Base-by-base conservation (phyloP, 169 alveolate genomes). In the Cryptosporidium tyzzeri region DNA sequence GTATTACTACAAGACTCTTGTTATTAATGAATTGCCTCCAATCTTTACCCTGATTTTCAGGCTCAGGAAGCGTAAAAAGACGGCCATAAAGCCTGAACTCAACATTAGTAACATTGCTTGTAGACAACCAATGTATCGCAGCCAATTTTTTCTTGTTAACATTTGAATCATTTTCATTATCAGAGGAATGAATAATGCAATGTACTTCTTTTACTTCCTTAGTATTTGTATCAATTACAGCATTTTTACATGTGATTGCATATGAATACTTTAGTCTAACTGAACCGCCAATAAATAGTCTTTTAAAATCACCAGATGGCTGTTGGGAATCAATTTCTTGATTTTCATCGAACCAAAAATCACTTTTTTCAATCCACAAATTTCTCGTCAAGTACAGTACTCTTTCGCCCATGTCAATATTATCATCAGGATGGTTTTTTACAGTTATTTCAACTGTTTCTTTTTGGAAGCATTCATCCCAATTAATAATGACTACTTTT, bases 51-150 rank as follows among this genome's bases (percentile, higher is more conserved):
- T 92, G 48, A 94, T 75, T 89, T 93, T 61, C 94, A 94, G 85
- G 91, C 85, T 31, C 92, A 73, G 84, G 92, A 70, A 73, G 95
- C 93, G 44, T 93, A 85, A 53, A 91, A 92, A 73, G 94, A 69
- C 61, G 95, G 85, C 98, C 98, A 96, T 91, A 71, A 9, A 70
- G 69, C 14, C 91, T 23, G 70, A 85, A 71, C 48, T 85, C 91
- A 35, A 71, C 91, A 23, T 71, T 31, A 26, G 48, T 33, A 21
- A 48, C 41, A 65, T 80, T 80, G 41, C 23, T 50, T 29, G 45
- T 16, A 26, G 89, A 80, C 26, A 80, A 18, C 89, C 89, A 80
- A 37, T 80, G 89, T 23, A 80, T 80, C 39, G 89, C 89, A 1
- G 89, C 45, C 6, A 62, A 48, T 44, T 65, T 59, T 31, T 80